Conservation (phyloP, 2,329 filamentous ascomycete species). For the Ascochyta pisi region DNA sequence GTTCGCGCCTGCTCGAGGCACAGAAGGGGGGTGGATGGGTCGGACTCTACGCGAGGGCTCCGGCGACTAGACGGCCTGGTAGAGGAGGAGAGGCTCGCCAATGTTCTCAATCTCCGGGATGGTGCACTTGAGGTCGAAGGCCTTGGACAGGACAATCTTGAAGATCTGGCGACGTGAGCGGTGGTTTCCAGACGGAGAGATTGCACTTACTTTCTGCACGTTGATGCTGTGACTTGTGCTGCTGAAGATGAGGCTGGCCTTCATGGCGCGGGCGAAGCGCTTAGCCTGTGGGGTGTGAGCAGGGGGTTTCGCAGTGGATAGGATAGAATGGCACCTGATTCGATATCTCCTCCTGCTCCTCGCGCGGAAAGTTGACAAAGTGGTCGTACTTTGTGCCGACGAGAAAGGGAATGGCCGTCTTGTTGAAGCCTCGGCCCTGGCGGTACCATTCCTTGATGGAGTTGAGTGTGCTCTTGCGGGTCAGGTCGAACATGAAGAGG, state of each 20-base stretch:
- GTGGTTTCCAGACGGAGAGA: background rate
- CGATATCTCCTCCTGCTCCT: conserved; percentile 98
- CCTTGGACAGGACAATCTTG: conserved; percentile 98
- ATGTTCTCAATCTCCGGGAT: conserved; percentile 99
- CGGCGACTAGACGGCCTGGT: conserved; percentile 59
- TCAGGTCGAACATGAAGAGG: conserved; percentile 99
- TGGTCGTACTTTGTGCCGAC: conserved; percentile 99
- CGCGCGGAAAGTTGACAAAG: conserved; percentile 96
- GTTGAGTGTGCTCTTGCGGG: conserved; percentile 96
- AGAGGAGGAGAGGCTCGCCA: conserved; percentile 91
- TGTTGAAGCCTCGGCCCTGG: conserved; percentile 97
- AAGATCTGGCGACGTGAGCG: conserved; percentile 75
- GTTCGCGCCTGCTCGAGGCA: background rate
- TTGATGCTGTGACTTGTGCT: conserved; percentile 99
- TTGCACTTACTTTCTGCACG: conserved; percentile 82
- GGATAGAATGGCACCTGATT: conserved; percentile 71
- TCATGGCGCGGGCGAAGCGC: conserved; percentile 97
- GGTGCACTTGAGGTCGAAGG: conserved; percentile 97
- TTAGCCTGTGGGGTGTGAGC: conserved; percentile 68
- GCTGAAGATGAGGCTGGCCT: conserved; percentile 95
- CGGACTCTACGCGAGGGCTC: conserved; percentile 22
- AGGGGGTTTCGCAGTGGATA: too few relatives aligned
- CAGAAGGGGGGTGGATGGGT: conserved; percentile 1
- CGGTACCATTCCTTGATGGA: conserved; percentile 99
- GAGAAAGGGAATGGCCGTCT: conserved; percentile 97